Base-by-base conservation (phyloP, 108 stramenopile species). In the Fragilariopsis cylindrus region DNA sequence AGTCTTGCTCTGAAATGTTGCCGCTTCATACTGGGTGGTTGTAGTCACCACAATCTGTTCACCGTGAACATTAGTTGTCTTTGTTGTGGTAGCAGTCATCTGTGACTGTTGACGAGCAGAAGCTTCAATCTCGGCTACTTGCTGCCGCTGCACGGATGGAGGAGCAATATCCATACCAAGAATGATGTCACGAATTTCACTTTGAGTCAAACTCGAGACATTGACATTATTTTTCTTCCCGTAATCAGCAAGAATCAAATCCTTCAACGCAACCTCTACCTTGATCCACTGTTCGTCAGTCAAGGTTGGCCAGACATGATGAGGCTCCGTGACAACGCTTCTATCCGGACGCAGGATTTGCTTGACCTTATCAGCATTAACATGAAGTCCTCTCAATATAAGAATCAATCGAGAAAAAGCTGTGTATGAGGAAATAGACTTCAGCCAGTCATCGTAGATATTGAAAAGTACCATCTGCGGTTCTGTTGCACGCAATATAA, bases 141-240 rank as follows among this genome's bases (percentile, higher is more conserved):
- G 99, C 74, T 99, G 98, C 5, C 99, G 86, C 76, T 99, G 99
- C 76, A 98, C 88, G 4, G 96, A 97, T 41, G 99, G 99, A 44
- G 99, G 99, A 13, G 97, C 94, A 74, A 99, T 98, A 82, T 99
- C 99, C 98, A 97, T 97, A 40, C 99, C 99, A 48, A 99, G 88
- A 76, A 99, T 99, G 76, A 99, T 98, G 78, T 99, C 99, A 11
- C 99, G 91, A 53, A 99, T 96, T 83, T 99, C 99, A 70, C 94
- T 96, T 78, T 99, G 97, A 2, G 99, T 99, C 72, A 99, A 86
- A 72, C 96, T 97, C 39, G 97, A 97, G 4, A 98, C 98, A 78
- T 98, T 99, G 16, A 98, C 98, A 78, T 99, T 99, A 81, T 99
- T 99, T 83, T 98, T 98, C 85, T 98, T 97, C 13, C 98, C 99